Conservation (phyloP, 2,329 filamentous ascomycete genomes). For the Claviceps cyperi region DNA sequence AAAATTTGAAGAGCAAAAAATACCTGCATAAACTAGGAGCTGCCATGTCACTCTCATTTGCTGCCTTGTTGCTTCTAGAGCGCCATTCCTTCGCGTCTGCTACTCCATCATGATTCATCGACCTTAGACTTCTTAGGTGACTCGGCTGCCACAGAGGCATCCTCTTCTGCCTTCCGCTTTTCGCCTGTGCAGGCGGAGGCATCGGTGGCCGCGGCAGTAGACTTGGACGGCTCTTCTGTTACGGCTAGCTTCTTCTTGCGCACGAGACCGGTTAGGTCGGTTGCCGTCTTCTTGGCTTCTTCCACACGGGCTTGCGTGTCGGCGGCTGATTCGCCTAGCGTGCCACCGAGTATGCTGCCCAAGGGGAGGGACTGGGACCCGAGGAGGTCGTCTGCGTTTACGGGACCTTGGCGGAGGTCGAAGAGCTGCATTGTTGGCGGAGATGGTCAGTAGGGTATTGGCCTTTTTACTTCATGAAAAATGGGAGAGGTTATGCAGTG, state of each 20-base stretch:
- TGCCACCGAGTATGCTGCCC: conserved; percentile 48
- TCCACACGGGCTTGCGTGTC: conserved; percentile 50
- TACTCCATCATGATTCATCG: conserved; percentile 9
- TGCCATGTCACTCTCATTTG: too few relatives aligned
- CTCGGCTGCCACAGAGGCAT: conserved; percentile 12
- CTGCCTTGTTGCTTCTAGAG: too few relatives aligned
- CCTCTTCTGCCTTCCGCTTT: conserved; percentile 22
- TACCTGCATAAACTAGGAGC: neutral
- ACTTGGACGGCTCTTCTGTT: conserved; percentile 11
- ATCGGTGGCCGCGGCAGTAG: conserved; percentile 3
- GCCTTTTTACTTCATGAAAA: neutral
- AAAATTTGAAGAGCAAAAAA: neutral
- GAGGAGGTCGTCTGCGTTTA: conserved; percentile 26
- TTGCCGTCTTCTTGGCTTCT: conserved; percentile 60
- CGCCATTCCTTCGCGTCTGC: too few relatives aligned
- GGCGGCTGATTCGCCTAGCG: conserved; percentile 45
- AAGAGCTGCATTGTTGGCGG: conserved; percentile 32
- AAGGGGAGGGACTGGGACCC: conserved; percentile 26
- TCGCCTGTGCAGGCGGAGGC: conserved; percentile 20
- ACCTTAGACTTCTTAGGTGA: conserved; percentile 23
- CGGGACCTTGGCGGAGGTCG: conserved; percentile 49
- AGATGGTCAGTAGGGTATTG: neutral
- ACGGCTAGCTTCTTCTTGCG: conserved; percentile 49
- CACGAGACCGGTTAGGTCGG: conserved; percentile 59
- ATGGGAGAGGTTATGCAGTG: neutral